These are phyloP conservation scores for Teunomyces panamensis DNA, from an alignment of 805 yeast species.

Conservation along the genomic window DNA sequence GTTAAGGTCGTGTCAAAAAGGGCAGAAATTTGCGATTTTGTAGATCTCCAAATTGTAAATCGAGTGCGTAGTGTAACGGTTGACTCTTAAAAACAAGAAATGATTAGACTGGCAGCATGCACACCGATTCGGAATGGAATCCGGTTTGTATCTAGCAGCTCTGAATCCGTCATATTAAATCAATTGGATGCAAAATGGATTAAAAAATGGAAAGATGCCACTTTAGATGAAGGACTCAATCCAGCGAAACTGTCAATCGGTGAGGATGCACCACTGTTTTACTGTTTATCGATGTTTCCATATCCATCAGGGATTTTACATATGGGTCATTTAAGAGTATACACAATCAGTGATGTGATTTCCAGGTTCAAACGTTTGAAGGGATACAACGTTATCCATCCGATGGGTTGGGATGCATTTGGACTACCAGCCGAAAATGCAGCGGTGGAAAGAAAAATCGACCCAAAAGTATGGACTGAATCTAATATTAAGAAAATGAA, in stretches of 20 bases:
- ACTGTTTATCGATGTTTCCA: conserved; percentile 86
- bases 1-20: too few relatives aligned
- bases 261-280: conserved; percentile 39
- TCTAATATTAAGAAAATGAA: conserved; percentile 83
- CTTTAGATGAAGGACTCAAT: conserved; percentile 33
- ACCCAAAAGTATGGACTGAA: conserved; percentile 82
- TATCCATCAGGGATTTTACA: conserved; percentile 93
- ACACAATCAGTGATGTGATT: conserved; percentile 82
- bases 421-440: conserved; percentile 99
- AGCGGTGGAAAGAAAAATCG: conserved; percentile 79
- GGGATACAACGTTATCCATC: conserved; percentile 81
- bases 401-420: conserved; percentile 99
- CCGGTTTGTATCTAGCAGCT: background rate
- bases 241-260: conserved; percentile 25
- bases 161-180: conserved; percentile 5
- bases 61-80: background rate
- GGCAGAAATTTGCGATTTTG: too few relatives aligned
- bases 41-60: background rate
- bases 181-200: conserved; percentile 55
- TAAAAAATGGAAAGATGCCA: conserved; percentile 40
- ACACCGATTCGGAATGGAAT: background rate
- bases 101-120: background rate
- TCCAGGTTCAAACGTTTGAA: conserved; percentile 73
- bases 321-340: conserved; percentile 92
- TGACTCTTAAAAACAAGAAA: background rate